Evolutionary conservation across 2,329 filamentous ascomycete species (phyloP), one percentile per base, ranked within the genome.

Genomic region (Delphinella strobiligena): DNA sequence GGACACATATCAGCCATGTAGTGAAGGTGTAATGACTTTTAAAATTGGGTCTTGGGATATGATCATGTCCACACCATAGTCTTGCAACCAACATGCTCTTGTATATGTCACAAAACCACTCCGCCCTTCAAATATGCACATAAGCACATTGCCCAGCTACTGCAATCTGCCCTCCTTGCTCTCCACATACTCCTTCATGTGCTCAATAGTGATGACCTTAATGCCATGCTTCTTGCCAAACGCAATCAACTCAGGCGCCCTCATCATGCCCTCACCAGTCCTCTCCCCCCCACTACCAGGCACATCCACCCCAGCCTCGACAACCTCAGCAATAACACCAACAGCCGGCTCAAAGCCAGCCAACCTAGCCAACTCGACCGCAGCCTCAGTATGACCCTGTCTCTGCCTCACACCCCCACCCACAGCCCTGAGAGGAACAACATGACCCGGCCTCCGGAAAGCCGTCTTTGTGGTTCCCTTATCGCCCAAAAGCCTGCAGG

Each of bases 181-280:
- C 61, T 91, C 81, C 43, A 94, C 66, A 59, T 93, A 82, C 42
- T 67, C 69, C 19, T 89, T 80, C 63, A 98, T 62, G 62, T 89
- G 87, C 58, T 89, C 87, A 63, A 98, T 96, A 19, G 91, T 96
- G 64, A 88, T 93, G 43, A 93, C 86, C 68, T 82, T 91, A 51
- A 98, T 68, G 4, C 87, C 87, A 78, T 82, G 96, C 62, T 72
- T 78, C 61, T 78, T 77, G 19, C 87, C 91, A 71, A 98, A 98
- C 37, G 70, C 74, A 55, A 98, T 68, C 64, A 88, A 95, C 29
- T 76, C 83, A 65, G 94, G 86, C 47, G 86, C 77, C 50, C 87
- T 68, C 78, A 96, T 80, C 91, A 98, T 98, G 18, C 82, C 85
- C n/a, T 64, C 63, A 38, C 79, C 74, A 15, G 74, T 78, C 9